Evolutionary conservation across 2,329 filamentous ascomycete species (phyloP).

Genomic region (Cladosporium velox): DNA sequence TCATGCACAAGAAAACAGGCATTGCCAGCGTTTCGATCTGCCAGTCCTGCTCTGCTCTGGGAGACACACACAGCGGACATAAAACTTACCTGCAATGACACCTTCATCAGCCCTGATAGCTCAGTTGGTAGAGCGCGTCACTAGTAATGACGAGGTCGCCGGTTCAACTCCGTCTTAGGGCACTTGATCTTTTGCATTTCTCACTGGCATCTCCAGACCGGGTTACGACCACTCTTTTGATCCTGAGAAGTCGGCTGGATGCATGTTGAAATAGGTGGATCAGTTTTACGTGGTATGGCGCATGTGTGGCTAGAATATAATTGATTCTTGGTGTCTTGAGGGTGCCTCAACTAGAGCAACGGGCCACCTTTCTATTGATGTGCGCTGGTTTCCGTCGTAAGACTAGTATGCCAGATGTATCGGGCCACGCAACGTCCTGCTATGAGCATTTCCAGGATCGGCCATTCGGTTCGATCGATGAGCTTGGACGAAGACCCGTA

Average conservation of each 20-base stretch:
- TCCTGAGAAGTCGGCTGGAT: neutral
- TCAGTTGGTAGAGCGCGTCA: conserved; percentile 16
- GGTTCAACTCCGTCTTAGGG: conserved; percentile 19
- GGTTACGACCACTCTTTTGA: neutral
- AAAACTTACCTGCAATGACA: too few species aligned
- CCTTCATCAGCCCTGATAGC: conserved; percentile 14
- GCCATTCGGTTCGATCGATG: neutral
- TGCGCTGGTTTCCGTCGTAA: too few species aligned
- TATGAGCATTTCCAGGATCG: too few species aligned
- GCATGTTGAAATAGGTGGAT: neutral
- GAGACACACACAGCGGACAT: too few species aligned
- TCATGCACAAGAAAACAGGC: neutral
- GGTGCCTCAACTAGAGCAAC: neutral
- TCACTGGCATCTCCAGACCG: neutral
- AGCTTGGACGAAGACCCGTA: neutral
- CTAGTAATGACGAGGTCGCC: conserved; percentile 18
- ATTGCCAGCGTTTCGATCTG: too few species aligned
- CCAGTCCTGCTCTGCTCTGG: too few species aligned
- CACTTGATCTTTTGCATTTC: neutral
- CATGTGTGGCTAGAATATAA: neutral
- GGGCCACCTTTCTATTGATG: neutral
- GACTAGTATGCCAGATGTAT: too few species aligned
- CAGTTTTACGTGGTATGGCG: neutral
- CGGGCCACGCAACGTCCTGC: too few species aligned
- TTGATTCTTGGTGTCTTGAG: neutral